phyloP scores from a whole-genome alignment of 129 eudicot species.

The Gnaphalium uliginosum region DNA sequence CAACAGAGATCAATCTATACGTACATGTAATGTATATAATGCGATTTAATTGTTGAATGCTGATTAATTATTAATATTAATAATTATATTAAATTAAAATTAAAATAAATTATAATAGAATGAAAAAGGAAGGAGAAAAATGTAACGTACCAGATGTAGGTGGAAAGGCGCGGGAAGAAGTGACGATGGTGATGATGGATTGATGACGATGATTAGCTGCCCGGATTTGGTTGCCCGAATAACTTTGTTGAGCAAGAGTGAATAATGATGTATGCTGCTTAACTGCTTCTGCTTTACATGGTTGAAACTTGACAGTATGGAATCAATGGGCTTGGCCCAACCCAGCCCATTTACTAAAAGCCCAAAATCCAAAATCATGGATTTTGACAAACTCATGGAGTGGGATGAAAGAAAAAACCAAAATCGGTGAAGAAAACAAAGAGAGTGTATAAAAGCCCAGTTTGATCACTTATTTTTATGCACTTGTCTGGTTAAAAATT shows the following conservation, averaged over 20 bases:
- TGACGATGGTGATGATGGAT: slow-evolving; percentile 31
- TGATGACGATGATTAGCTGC: slow-evolving; percentile 6
- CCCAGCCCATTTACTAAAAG: not conserved
- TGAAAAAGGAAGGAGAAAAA: too few relatives aligned
- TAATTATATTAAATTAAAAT: too few relatives aligned
- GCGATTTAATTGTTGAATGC: too few relatives aligned
- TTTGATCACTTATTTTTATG: too few relatives aligned
- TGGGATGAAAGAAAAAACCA: too few relatives aligned
- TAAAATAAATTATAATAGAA: too few relatives aligned
- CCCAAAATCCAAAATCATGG: not conserved
- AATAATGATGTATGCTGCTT: not conserved
- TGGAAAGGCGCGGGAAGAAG: slow-evolving; percentile 31
- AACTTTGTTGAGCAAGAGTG: slow-evolving; percentile 1
- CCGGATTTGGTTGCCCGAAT: not conserved
- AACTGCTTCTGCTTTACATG: not conserved
- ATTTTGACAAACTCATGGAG: too few relatives aligned
- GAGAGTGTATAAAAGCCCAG: too few relatives aligned
- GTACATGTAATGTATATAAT: too few relatives aligned
- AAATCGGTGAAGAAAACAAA: too few relatives aligned
- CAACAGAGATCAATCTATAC: not conserved
- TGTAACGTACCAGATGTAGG: slow-evolving; percentile 18
- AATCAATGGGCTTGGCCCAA: slow-evolving; percentile 17
- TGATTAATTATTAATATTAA: too few relatives aligned
- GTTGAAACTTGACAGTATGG: not conserved
- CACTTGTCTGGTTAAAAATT: too few relatives aligned